phyloP scores from a whole-genome alignment of 2,329 filamentous ascomycete species.

The Aspergillus sp. region DNA sequence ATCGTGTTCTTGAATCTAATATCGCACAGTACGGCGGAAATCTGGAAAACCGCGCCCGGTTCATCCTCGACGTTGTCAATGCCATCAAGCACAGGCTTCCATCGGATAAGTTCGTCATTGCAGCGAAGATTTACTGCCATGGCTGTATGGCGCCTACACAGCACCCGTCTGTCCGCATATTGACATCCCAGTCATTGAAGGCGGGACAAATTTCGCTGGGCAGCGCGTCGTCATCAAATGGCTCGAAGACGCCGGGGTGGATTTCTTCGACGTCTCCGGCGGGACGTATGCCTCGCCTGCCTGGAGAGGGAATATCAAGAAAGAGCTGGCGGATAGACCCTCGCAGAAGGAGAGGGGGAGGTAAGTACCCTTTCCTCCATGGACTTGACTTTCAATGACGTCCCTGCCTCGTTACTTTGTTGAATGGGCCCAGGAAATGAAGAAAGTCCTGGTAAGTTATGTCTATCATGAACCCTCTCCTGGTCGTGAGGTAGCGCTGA shows the following conservation, averaged over 20 bases:
- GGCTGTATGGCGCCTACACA: conserved; percentile 5
- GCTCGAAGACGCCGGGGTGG: conserved; percentile 14
- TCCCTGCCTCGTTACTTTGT: conserved; percentile 8
- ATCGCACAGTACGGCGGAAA: conserved; percentile 11
- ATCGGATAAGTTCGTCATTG: conserved; percentile 8
- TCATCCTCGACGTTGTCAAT: conserved; percentile 12
- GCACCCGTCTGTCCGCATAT: neutral
- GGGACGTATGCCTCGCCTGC: conserved; percentile 14
- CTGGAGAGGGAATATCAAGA: conserved; percentile 10
- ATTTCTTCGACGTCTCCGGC: conserved; percentile 15
- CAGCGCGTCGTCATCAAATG: conserved; percentile 14
- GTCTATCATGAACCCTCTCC: neutral
- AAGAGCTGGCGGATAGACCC: conserved; percentile 4
- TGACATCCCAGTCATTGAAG: conserved; percentile 12
- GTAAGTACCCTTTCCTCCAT: neutral
- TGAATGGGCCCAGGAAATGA: conserved; percentile 12
- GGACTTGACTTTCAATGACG: too few species aligned
- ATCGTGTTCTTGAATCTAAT: too few species aligned
- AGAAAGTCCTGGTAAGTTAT: conserved; percentile 10
- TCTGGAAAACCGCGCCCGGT: conserved; percentile 12
- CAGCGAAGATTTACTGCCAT: conserved; percentile 11
- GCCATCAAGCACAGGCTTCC: conserved; percentile 11
- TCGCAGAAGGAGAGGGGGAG: conserved; percentile 11
- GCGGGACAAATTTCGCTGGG: conserved; percentile 12
- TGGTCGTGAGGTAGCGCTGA: neutral